These are phyloP conservation scores for Otatea glauca DNA, from an alignment of 176 grass and related monocot genomes.

Conservation along the genomic window DNA sequence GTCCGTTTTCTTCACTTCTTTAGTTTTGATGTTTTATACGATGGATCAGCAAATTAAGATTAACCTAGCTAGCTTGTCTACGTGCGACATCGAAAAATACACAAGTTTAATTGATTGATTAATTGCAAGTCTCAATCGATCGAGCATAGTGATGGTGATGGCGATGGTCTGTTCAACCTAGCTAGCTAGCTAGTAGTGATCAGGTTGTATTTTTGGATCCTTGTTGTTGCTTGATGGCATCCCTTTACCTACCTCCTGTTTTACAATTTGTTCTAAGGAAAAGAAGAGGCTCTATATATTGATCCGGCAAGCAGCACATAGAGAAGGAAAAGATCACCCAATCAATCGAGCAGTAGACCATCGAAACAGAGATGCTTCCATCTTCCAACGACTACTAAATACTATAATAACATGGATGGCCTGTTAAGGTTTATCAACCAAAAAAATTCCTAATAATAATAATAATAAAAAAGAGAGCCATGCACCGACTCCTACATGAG, in stretches of 20 bases:
- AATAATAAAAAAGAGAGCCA: no score
- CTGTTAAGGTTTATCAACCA: no score
- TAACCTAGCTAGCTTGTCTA: not conserved
- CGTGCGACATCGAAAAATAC: not conserved
- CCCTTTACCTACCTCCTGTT: not conserved
- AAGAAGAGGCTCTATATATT: not conserved
- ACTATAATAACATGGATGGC: no score
- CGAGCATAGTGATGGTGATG: not conserved
- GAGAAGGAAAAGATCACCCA: not conserved
- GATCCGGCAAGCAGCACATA: not conserved
- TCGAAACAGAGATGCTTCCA: not conserved
- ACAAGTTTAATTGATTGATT: not conserved
- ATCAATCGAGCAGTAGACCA: not conserved
- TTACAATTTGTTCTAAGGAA: not conserved
- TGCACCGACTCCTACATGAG: no score
- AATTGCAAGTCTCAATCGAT: not conserved
- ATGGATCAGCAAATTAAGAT: not conserved
- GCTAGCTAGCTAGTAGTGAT: not conserved
- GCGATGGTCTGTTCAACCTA: slow-evolving; percentile 19
- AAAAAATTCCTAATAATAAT: no score
- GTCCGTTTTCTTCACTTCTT: not conserved
- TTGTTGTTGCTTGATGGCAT: not conserved
- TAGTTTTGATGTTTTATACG: not conserved
- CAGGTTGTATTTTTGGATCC: not conserved
- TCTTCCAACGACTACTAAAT: not conserved